A percentile compares a stretch with the other conserved stretches of the same genome.
Conservation (phyloP, 495 filamentous ascomycete species). For the Xylaria longipes region DNA sequence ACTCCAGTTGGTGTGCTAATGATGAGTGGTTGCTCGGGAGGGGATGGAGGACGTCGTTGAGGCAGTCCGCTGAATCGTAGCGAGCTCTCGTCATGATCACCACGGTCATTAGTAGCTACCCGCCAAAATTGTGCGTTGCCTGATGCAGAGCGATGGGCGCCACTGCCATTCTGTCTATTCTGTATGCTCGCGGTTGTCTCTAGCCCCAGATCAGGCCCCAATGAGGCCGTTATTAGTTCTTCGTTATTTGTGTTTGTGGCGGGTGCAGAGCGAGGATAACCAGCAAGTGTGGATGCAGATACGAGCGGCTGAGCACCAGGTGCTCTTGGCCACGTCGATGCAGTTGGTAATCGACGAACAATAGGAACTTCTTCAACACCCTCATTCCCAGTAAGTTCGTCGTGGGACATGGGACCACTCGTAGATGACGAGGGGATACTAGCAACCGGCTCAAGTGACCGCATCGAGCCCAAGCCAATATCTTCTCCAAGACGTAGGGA, state of each 20-base stretch:
- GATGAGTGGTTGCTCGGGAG: constrained; percentile 53
- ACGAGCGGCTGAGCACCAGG: constrained; percentile 30
- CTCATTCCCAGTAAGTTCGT: constrained; percentile 23
- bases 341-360: constrained; percentile 44
- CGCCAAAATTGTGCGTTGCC: constrained; percentile 43
- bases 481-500: constrained; percentile 24
- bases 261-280: constrained; percentile 53
- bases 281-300: constrained; percentile 30
- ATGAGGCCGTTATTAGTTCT: constrained; percentile 38
- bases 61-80: constrained; percentile 33
- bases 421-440: constrained; percentile 33
- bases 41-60: constrained; percentile 34
- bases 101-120: constrained; percentile 36
- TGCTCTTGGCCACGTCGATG: constrained; percentile 54
- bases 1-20: constrained; percentile 57
- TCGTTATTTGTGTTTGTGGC: constrained; percentile 37
- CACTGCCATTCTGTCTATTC: constrained; percentile 30
- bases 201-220: constrained; percentile 39
- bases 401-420: constrained; percentile 28
- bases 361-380: constrained; percentile 29
- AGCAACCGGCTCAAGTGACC: constrained; percentile 33
- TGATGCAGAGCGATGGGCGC: constrained; percentile 38
- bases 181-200: constrained; percentile 40
- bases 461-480: constrained; percentile 29
- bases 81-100: constrained; percentile 20